Percentiles rank a stretch among this genome's conserved stretches.
Conservation (phyloP, 225 moss, liverwort and hornwort genomes). For the Bryoerythrophyllum caledonicum region DNA sequence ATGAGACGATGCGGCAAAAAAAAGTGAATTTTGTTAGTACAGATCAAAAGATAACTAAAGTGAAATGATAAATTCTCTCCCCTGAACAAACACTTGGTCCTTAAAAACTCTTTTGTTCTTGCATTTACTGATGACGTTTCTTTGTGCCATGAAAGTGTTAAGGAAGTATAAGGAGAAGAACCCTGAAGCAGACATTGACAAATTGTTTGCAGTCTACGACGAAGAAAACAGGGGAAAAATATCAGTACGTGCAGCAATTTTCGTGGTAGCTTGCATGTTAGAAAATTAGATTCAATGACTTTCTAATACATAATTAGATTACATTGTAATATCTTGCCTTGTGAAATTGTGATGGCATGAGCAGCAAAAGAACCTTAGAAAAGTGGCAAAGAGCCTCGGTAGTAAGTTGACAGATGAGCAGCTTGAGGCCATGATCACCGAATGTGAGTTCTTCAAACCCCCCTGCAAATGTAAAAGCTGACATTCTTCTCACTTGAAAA, state of each 20-base stretch:
- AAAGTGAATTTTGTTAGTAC: too few relatives aligned
- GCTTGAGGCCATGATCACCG: constrained; percentile 71
- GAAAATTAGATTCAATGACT: background rate
- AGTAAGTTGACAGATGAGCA: constrained; percentile 63
- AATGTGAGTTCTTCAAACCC: constrained; percentile 37
- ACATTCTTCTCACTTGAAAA: too few relatives aligned
- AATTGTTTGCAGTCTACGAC: constrained; percentile 58
- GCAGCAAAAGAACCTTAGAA: constrained; percentile 66
- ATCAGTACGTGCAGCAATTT: constrained; percentile 27
- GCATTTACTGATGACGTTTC: rapidly evolving
- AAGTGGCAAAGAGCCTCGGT: constrained; percentile 58
- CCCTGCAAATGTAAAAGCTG: background rate
- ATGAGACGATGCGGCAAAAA: too few relatives aligned
- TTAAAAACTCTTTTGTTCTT: background rate
- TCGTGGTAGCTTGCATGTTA: background rate
- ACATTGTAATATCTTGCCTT: too few relatives aligned
- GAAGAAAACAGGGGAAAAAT: constrained; percentile 62
- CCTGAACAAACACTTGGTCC: too few relatives aligned
- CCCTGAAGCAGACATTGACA: constrained; percentile 48
- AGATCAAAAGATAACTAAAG: too few relatives aligned
- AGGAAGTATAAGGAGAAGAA: constrained; percentile 68
- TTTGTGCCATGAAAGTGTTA: constrained; percentile 39
- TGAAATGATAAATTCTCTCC: too few relatives aligned
- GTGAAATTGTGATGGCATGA: background rate
- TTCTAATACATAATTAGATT: too few relatives aligned